phyloP scores from a whole-genome alignment of 179 eudicot species.

The Carnegiea gigantea region DNA sequence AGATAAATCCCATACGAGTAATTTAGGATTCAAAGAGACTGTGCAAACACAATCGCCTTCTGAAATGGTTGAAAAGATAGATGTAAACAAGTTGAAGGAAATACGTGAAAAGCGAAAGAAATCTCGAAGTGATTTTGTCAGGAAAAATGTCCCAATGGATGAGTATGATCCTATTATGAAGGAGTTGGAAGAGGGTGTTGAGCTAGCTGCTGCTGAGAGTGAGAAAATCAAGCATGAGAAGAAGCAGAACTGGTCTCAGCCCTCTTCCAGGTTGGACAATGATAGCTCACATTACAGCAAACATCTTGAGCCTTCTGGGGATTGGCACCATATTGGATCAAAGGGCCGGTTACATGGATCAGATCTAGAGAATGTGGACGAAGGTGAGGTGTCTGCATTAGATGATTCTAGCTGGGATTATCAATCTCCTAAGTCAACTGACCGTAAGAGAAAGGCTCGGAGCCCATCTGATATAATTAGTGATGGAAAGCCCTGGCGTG shows the following conservation, averaged over 20 bases:
- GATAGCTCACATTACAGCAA: conserved; percentile 3
- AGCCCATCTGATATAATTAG: conserved; percentile 46
- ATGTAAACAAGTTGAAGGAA: conserved; percentile 75
- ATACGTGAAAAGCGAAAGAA: conserved; percentile 68
- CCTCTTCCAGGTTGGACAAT: conserved; percentile 40
- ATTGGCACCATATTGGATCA: conserved; percentile 15
- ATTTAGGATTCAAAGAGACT: conserved; percentile 44
- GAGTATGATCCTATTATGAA: conserved; percentile 83
- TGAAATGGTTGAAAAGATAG: conserved; percentile 64
- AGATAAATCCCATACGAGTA: conserved; percentile 42
- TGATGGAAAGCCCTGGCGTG: conserved; percentile 58
- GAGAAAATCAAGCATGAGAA: conserved; percentile 62
- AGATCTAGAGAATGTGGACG: conserved; percentile 58
- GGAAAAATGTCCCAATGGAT: conserved; percentile 59
- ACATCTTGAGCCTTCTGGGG: too few species aligned
- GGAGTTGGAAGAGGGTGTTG: conserved; percentile 83
- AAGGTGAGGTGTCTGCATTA: conserved; percentile 62
- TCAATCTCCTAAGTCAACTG: conserved; percentile 50
- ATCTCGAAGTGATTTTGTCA: conserved; percentile 54
- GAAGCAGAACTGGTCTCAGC: conserved; percentile 54
- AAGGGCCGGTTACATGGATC: conserved; percentile 40
- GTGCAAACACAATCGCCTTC: conserved; percentile 54
- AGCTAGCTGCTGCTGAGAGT: conserved; percentile 64
- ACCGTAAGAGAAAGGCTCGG: conserved; percentile 61
- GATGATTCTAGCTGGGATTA: conserved; percentile 51